Evolutionary conservation across 192 early-diverging fungal species (phyloP).

Genomic region (Diversispora epigaea): DNA sequence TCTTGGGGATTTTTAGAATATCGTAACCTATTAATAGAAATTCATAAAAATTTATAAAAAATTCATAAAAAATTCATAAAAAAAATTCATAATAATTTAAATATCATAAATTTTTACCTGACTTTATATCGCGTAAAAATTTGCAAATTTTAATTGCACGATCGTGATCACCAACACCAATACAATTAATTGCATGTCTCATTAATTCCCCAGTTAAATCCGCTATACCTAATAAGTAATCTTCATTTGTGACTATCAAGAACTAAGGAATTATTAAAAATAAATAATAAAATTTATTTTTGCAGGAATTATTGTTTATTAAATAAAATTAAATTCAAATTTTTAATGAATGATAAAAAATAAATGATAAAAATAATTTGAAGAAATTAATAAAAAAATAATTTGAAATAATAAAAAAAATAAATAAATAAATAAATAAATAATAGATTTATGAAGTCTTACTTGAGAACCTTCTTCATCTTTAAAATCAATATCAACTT

Average conservation of each 20-base stretch:
- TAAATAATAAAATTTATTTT: too few relatives aligned
- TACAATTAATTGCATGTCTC: conserved; percentile 54
- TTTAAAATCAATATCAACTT: conserved; percentile 34
- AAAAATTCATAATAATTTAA: neutral
- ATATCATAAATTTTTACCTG: conserved; percentile 23
- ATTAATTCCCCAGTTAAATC: conserved; percentile 66
- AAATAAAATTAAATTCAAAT: too few relatives aligned
- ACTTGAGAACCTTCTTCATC: conserved; percentile 32
- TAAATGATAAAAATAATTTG: too few relatives aligned
- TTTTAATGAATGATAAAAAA: too few relatives aligned
- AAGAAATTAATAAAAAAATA: neutral
- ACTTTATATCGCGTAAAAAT: conserved; percentile 36
- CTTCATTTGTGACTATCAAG: conserved; percentile 45
- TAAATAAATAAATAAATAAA: neutral
- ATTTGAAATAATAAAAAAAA: neutral
- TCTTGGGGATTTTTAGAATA: neutral
- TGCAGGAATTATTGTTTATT: too few relatives aligned
- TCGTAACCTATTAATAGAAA: conserved; percentile 36
- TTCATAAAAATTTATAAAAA: neutral
- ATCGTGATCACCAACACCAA: conserved; percentile 42
- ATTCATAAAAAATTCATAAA: neutral
- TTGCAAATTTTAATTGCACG: conserved; percentile 34
- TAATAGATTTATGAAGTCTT: neutral
- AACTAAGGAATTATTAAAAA: conserved; percentile 27
- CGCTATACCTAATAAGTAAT: conserved; percentile 58